A percentile compares a stretch with the other conserved stretches of the same genome.
Evolutionary conservation across 1,139 yeast genomes (phyloP).

Genomic region (Yamadazyma mexicana): DNA sequence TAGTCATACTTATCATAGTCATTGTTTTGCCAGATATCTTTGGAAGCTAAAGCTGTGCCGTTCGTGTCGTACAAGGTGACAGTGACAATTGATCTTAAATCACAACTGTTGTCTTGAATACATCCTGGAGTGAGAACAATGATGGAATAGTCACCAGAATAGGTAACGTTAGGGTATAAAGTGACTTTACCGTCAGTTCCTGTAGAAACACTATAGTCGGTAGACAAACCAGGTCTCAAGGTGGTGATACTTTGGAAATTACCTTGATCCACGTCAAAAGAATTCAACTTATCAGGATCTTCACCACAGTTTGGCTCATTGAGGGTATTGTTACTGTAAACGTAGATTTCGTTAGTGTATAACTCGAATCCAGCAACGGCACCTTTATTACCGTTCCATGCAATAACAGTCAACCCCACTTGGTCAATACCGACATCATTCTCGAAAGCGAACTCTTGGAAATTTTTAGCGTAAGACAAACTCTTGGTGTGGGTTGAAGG

Average conservation of each 20-base stretch:
- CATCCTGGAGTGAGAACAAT: slow-evolving; percentile 89
- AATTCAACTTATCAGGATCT: slow-evolving; percentile 30
- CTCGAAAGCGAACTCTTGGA: slow-evolving; percentile 81
- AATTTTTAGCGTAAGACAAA: slow-evolving; percentile 50
- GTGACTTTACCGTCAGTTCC: slow-evolving; percentile 49
- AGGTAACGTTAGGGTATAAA: slow-evolving; percentile 69
- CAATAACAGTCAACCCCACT: slow-evolving; percentile 65
- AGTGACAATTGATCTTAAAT: slow-evolving; percentile 70
- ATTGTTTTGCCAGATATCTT: slow-evolving; percentile 74
- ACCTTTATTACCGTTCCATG: slow-evolving; percentile 69
- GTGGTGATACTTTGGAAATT: slow-evolving; percentile 30
- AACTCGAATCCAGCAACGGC: slow-evolving; percentile 74
- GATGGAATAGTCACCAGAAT: slow-evolving; percentile 74
- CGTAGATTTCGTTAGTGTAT: slow-evolving; percentile 58
- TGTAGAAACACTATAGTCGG: slow-evolving; percentile 23
- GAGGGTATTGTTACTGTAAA: slow-evolving; percentile 71
- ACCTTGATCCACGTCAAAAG: slow-evolving; percentile 34
- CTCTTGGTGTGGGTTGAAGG: slow-evolving; percentile 42
- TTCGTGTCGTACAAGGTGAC: slow-evolving; percentile 61
- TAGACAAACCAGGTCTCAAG: slow-evolving; percentile 24
- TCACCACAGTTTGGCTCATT: slow-evolving; percentile 65
- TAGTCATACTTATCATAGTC: slow-evolving; percentile 77
- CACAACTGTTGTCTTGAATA: slow-evolving; percentile 64
- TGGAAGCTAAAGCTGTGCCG: slow-evolving; percentile 40
- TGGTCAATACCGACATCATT: slow-evolving; percentile 64